Conservation (phyloP, 2,329 filamentous ascomycete species). For the Pseudogymnoascus sp. region DNA sequence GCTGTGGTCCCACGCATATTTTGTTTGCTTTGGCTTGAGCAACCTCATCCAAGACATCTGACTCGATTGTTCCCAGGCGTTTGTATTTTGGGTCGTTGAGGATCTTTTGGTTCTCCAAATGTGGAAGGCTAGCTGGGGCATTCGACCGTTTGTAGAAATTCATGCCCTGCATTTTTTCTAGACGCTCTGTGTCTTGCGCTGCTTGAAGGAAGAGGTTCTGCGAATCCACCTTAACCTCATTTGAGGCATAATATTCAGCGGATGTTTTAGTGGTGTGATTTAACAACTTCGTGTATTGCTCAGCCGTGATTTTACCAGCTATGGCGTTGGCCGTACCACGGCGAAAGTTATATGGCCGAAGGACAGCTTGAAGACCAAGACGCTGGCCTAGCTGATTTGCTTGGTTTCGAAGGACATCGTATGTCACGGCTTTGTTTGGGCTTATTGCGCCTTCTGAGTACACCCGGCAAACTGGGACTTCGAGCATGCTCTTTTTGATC, state of each 20-base stretch:
- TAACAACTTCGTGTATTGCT: neutral
- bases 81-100: neutral
- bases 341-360: neutral
- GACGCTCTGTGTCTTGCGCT: neutral
- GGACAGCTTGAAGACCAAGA: neutral
- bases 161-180: neutral
- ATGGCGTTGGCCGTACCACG: neutral
- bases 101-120: neutral
- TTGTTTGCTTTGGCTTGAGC: neutral
- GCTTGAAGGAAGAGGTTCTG: neutral
- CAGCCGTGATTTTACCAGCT: neutral
- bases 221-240: neutral
- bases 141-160: constrained; percentile 1
- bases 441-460: neutral
- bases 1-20: neutral
- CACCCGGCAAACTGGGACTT: neutral
- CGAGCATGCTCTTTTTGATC: neutral
- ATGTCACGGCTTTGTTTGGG: neutral
- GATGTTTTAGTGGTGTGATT: neutral
- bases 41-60: neutral
- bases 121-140: neutral
- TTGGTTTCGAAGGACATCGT: neutral
- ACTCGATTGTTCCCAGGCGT: neutral
- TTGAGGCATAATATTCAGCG: neutral
- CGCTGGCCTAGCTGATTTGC: neutral